Conservation (phyloP, 768 basidiomycete species). For the Tylopilus rubrobrunneus region DNA sequence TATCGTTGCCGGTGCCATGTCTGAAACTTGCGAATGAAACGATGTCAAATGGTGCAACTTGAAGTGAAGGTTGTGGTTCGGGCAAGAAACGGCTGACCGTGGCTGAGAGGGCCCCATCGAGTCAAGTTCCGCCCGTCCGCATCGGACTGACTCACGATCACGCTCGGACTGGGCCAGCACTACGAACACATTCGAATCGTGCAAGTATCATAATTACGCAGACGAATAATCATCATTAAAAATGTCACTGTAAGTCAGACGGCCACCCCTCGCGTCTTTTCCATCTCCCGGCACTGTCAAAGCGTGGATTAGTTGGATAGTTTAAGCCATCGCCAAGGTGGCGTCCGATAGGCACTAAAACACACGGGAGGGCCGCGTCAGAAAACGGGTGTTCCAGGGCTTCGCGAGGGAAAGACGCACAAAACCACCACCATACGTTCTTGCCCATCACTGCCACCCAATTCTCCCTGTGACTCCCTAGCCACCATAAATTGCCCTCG, state of each 20-base stretch:
- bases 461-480: conserved; percentile 54
- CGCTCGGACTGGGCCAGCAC: neutral
- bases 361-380: conserved; percentile 6
- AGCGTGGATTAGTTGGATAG: conserved; percentile 70
- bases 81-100: neutral
- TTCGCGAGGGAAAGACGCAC: conserved; percentile 46
- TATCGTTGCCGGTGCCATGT: conserved; percentile 26
- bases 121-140: conserved; percentile 22
- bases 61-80: conserved; percentile 4
- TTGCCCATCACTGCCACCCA: conserved; percentile 86
- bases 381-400: neutral
- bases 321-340: conserved; percentile 54
- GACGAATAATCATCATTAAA: neutral
- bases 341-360: conserved; percentile 48
- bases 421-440: conserved; percentile 65
- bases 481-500: conserved; percentile 89
- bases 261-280: conserved; percentile 70
- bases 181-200: neutral
- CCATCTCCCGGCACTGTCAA: conserved; percentile 67
- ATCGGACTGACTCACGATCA: neutral
- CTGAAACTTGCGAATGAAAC: neutral
- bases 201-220: neutral
- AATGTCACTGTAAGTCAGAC: conserved; percentile 48
- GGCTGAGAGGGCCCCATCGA: neutral
- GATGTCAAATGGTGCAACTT: neutral